These are phyloP conservation scores for Ophiostoma himal-ulmi DNA, from an alignment of 2,329 filamentous ascomycete genomes.

Conservation along the genomic window DNA sequence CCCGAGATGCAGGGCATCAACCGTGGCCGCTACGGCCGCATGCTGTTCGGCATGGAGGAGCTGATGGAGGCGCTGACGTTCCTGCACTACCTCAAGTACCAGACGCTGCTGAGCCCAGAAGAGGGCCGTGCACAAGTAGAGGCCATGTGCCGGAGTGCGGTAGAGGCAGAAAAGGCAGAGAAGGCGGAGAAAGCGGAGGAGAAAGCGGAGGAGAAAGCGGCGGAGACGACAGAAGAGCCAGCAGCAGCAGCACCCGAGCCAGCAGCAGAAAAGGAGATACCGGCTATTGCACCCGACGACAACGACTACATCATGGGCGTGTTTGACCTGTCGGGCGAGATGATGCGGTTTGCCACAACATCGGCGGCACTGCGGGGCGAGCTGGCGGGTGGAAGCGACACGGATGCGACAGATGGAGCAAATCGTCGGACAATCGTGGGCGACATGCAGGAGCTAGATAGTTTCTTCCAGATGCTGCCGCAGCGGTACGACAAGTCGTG, in stretches of 20 bases:
- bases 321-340: constrained; percentile 89
- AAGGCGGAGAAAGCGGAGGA: neutral
- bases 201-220: neutral
- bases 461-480: constrained; percentile 67
- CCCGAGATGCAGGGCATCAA: constrained; percentile 73
- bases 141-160: constrained; percentile 30
- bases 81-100: constrained; percentile 74
- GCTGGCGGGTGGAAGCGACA: constrained; percentile 36
- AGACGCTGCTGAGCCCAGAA: constrained; percentile 64
- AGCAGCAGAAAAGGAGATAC: constrained; percentile 33
- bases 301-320: constrained; percentile 87
- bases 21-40: constrained; percentile 70
- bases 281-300: constrained; percentile 57
- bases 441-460: constrained; percentile 74
- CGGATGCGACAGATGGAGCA: constrained; percentile 25
- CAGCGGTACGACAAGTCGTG: constrained; percentile 54
- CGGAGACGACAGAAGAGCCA: constrained; percentile 31
- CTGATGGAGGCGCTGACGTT: constrained; percentile 90
- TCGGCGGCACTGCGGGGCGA: constrained; percentile 69
- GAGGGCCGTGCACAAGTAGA: constrained; percentile 50
- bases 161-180: neutral
- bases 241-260: constrained; percentile 32
- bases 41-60: constrained; percentile 85
- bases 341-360: constrained; percentile 95
- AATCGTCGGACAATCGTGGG: constrained; percentile 57